Base-by-base conservation (phyloP, 2,329 filamentous ascomycete species). In the Colletotrichum agaves region DNA sequence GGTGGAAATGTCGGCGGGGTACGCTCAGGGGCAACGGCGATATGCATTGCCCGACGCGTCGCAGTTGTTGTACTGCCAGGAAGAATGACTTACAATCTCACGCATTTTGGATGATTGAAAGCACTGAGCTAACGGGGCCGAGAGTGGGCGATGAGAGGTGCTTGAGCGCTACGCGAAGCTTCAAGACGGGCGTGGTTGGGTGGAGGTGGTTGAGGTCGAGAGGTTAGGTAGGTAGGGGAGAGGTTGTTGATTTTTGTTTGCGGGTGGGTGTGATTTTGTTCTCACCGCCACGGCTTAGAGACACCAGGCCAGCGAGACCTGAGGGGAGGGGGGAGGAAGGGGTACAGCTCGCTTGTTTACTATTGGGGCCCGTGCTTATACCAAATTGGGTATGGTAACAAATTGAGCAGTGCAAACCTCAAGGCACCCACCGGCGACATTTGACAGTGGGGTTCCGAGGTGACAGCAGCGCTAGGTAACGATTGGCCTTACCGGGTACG, bases 41-140 rank as follows among this genome's bases (percentile, higher is more conserved):
- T 71, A 76, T 33, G 27, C 27, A 7, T 37, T 13, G 41, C 31
- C 33, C 21, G 76, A 83, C 80, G 82, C 82, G 81, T 80, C 74
- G 73, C 72, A 73, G 69, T 65, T 17, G 37, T 68, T 59, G 63
- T 47, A 63, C 71, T 55, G 59, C 19, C 12, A 56, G 62, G 65
- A 67, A 67, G 60, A 58, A 57, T 17, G 47, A 88, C 87, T 81
- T 83, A 91, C 88, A 82, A 90, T 90, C 82, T 90, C 88, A 85
- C 88, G 88, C 88, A 90, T 90, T 74, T 80, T 89, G 81, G 77
- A 74, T 75, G 71, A 72, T 69, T 71, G 69, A 66, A 71, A 68
- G 72, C 67, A 31, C 69, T 74, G 70, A 46, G 49, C 35, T 68
- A 58, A 63, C 68, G 71, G 63, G 73, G 66, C 53, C 43, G 72